These are phyloP conservation scores for Syzygium syzygioides DNA, from an alignment of 441 rosid species.

Conservation along the genomic window DNA sequence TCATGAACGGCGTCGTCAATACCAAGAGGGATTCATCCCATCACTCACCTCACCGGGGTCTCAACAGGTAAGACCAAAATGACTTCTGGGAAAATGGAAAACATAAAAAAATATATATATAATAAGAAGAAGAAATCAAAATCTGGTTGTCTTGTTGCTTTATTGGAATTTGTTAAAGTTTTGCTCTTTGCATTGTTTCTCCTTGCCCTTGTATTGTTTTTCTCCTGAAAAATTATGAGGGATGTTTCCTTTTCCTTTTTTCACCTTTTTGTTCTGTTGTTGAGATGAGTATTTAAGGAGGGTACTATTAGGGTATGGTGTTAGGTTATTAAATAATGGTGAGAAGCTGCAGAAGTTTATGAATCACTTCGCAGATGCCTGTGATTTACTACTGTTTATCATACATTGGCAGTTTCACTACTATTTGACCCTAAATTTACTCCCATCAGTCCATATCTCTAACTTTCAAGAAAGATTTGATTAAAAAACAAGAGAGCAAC, in stretches of 20 bases:
- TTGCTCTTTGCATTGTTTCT: neutral
- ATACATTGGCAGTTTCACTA: neutral
- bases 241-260: neutral
- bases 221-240: neutral
- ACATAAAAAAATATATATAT: neutral
- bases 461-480: neutral
- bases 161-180: neutral
- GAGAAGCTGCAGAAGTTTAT: neutral
- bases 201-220: neutral
- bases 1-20: constrained; percentile 31
- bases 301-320: neutral
- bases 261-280: neutral
- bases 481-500: neutral
- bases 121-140: neutral
- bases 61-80: constrained; percentile 39
- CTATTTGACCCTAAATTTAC: neutral
- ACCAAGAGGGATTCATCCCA: constrained; percentile 47
- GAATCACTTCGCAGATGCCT: neutral
- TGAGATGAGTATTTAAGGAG: neutral
- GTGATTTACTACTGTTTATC: neutral
- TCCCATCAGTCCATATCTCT: neutral
- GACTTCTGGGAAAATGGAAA: neutral
- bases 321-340: neutral
- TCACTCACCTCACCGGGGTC: constrained; percentile 31
- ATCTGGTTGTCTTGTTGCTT: neutral